phyloP scores from a whole-genome alignment of 768 basidiomycete species.

The Boletus sensibilis region DNA sequence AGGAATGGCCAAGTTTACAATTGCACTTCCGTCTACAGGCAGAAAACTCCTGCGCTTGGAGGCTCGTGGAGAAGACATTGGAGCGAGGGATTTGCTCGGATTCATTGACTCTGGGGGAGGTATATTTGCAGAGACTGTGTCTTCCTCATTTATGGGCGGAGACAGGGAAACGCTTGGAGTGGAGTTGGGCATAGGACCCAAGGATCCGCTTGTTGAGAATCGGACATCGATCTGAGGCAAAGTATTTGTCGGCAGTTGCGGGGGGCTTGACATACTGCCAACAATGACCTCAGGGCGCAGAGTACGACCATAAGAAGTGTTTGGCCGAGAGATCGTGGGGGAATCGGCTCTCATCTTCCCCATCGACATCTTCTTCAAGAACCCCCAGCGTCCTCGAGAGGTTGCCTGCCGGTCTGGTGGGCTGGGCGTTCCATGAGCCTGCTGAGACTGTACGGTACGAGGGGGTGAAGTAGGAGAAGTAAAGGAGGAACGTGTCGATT shows the following conservation, averaged over 20 bases:
- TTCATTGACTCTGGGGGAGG: constrained; percentile 5
- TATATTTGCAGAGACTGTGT: constrained; percentile 1
- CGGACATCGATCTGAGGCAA: constrained; percentile 68
- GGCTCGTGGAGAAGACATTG: constrained; percentile 45
- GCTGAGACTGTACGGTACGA: constrained; percentile 15
- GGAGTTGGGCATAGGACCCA: constrained; percentile 48
- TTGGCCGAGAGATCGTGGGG: constrained; percentile 40
- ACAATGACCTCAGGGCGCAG: constrained; percentile 15
- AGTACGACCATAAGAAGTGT: constrained; percentile 30
- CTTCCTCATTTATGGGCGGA: constrained; percentile 24
- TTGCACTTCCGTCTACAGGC: constrained; percentile 69
- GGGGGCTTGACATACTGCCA: constrained; percentile 24
- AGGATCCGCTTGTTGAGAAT: constrained; percentile 65
- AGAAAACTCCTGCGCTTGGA: constrained; percentile 86
- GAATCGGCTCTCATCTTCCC: constrained; percentile 79
- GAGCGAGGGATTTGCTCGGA: constrained; percentile 38
- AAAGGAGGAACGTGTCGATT: constrained; percentile 25
- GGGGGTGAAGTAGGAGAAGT: constrained; percentile 31
- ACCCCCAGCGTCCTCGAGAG: constrained; percentile 78
- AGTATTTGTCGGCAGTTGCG: constrained; percentile 37
- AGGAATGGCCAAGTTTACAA: constrained; percentile 60
- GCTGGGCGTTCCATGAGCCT: constrained; percentile 14
- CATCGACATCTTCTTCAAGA: constrained; percentile 99
- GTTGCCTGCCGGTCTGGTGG: constrained; percentile 26
- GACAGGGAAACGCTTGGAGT: constrained; percentile 32